Evolutionary conservation across 2,329 filamentous ascomycete species (phyloP).

Genomic region (Phyllosticta capitalensis): DNA sequence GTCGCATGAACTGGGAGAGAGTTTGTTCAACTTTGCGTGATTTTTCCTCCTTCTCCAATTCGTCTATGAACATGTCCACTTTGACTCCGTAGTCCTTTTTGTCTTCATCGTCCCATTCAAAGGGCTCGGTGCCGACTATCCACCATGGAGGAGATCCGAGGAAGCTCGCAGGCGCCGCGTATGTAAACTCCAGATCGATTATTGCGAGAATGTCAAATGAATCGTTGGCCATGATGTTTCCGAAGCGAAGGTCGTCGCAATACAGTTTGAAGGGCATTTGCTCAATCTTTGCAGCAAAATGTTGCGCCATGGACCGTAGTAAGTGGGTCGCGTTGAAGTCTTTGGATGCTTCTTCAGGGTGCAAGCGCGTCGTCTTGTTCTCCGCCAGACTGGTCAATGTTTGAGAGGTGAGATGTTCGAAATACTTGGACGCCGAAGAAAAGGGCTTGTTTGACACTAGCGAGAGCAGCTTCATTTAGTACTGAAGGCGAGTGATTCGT

Average conservation of each 20-base stretch:
- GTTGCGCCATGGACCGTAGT: not conserved
- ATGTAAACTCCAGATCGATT: slow-evolving; percentile 33
- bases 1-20: not conserved
- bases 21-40: not conserved
- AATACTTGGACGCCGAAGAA: too few species aligned
- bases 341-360: not conserved
- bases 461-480: too few species aligned
- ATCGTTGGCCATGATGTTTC: slow-evolving; percentile 30
- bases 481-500: too few species aligned
- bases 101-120: not conserved
- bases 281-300: not conserved
- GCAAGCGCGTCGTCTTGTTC: too few species aligned
- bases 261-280: slow-evolving; percentile 17
- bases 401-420: too few species aligned
- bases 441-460: too few species aligned
- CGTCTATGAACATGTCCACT: not conserved
- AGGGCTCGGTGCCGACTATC: slow-evolving; percentile 18
- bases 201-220: slow-evolving; percentile 25
- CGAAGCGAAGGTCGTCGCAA: slow-evolving; percentile 29
- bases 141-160: slow-evolving; percentile 29
- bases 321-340: not conserved
- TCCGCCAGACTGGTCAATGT: too few species aligned
- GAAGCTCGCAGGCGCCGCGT: slow-evolving; percentile 30
- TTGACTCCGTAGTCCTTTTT: not conserved
- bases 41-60: not conserved